These are phyloP conservation scores for Cymodocea nodosa DNA, from an alignment of 116 monocot species.

Conservation along the genomic window DNA sequence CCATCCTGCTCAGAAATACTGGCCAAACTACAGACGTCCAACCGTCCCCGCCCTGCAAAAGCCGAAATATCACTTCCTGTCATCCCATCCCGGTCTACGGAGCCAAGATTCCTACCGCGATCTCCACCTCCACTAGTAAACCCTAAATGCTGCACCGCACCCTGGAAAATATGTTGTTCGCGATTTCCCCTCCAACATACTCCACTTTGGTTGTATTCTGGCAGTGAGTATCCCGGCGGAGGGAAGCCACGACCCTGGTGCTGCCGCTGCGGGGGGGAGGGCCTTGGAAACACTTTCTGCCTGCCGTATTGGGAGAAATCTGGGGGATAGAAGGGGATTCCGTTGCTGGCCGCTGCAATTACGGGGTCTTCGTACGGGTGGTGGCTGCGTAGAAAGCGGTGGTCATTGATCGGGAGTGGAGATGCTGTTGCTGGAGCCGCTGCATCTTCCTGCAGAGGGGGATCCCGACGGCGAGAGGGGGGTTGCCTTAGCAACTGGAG, in stretches of 20 bases:
- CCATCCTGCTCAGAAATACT: neutral
- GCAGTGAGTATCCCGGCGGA: neutral
- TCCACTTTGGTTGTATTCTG: neutral
- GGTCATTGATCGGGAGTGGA: neutral
- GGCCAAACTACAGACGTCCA: neutral
- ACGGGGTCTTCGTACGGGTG: conserved; percentile 18
- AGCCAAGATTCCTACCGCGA: neutral
- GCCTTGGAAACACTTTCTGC: conserved; percentile 2
- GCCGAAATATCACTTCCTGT: neutral
- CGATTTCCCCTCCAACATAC: neutral
- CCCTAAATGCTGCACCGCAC: conserved; percentile 2
- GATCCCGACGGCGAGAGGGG: neutral
- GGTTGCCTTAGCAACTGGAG: conserved; percentile 22
- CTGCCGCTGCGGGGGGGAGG: conserved; percentile 2
- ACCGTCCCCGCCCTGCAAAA: neutral
- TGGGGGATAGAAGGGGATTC: conserved; percentile 14
- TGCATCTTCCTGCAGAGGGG: neutral
- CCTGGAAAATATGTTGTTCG: no score
- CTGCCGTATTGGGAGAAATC: neutral
- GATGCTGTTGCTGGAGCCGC: neutral
- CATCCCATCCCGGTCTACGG: neutral
- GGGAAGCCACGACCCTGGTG: conserved; percentile 1
- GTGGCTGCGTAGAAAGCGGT: neutral
- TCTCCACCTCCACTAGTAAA: neutral
- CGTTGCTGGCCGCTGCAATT: conserved; percentile 22